Conservation (phyloP, 2,329 filamentous ascomycete species). For the Aspergillus flavus region DNA sequence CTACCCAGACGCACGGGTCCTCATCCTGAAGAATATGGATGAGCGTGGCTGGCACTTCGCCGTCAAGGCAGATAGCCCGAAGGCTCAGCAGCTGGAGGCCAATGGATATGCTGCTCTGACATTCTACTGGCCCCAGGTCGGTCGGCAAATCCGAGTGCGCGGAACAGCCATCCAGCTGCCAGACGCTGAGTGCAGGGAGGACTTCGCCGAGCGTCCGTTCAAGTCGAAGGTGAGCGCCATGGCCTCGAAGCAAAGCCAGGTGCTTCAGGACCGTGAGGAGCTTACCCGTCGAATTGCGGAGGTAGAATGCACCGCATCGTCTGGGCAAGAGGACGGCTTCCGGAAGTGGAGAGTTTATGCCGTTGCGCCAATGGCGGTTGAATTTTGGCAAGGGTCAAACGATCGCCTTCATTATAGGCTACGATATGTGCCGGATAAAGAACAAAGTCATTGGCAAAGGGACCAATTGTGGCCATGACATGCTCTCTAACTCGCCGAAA, state of each 20-base stretch:
- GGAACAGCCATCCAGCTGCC: conserved; percentile 10
- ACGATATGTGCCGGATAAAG: conserved; percentile 4
- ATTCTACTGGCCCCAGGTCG: conserved; percentile 23
- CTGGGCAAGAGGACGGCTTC: background rate
- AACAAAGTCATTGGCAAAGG: background rate
- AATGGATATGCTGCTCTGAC: conserved; percentile 16
- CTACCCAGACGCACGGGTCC: conserved; percentile 18
- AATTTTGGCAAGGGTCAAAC: conserved; percentile 22
- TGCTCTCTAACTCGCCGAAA: background rate
- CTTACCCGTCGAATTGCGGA: conserved; percentile 6
- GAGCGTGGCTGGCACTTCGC: conserved; percentile 24
- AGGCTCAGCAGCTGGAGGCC: conserved; percentile 12
- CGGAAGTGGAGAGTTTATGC: conserved; percentile 20
- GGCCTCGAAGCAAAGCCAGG: conserved; percentile 20
- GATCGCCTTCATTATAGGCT: conserved; percentile 20
- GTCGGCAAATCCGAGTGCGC: conserved; percentile 18
- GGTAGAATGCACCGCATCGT: background rate
- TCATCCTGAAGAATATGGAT: conserved; percentile 23
- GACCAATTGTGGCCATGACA: background rate
- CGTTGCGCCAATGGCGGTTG: conserved; percentile 12
- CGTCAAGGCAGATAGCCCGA: conserved; percentile 18
- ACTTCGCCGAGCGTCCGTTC: conserved; percentile 15
- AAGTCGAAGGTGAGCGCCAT: conserved; percentile 17
- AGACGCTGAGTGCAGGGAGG: conserved; percentile 12
- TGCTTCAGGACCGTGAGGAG: conserved; percentile 9